A percentile compares a stretch with the other conserved stretches of the same genome.
Conservation (phyloP, 148 eudicot genomes). For the Chenopodium suecicum region DNA sequence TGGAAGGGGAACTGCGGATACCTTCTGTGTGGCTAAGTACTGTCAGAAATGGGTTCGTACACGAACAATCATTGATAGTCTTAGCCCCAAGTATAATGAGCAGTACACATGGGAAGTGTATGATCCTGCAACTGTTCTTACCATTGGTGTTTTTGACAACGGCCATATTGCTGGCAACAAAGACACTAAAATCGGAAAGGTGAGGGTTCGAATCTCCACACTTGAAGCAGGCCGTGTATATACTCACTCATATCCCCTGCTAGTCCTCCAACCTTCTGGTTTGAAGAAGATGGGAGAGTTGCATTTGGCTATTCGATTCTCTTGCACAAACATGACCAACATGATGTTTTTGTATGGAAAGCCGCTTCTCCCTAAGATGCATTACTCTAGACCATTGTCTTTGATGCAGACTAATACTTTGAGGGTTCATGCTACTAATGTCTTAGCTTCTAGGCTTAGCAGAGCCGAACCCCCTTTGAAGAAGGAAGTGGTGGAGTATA, state of each 20-base stretch:
- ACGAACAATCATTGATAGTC: slow-evolving; percentile 65
- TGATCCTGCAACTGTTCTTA: slow-evolving; percentile 84
- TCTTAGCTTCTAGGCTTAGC: slow-evolving; percentile 60
- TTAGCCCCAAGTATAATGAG: slow-evolving; percentile 78
- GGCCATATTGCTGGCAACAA: slow-evolving; percentile 45
- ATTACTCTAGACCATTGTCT: slow-evolving; percentile 62
- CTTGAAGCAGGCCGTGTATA: slow-evolving; percentile 86
- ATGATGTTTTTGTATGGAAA: slow-evolving; percentile 57
- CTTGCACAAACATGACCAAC: slow-evolving; percentile 60
- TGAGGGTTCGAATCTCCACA: slow-evolving; percentile 73
- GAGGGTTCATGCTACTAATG: slow-evolving; percentile 57
- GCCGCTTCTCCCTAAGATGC: slow-evolving; percentile 87
- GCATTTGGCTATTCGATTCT: slow-evolving; percentile 78
- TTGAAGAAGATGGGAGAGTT: slow-evolving; percentile 90
- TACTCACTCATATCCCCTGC: slow-evolving; percentile 75
- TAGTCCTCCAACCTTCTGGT: slow-evolving; percentile 76
- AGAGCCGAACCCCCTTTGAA: slow-evolving; percentile 79
- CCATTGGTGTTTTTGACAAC: slow-evolving; percentile 76
- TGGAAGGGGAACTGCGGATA: slow-evolving; percentile 70
- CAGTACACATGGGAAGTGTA: slow-evolving; percentile 94
- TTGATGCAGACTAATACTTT: slow-evolving; percentile 51
- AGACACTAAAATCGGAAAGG: slow-evolving; percentile 67
- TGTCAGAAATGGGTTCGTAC: slow-evolving; percentile 87
- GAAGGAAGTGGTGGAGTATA: slow-evolving; percentile 73
- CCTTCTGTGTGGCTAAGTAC: slow-evolving; percentile 89